Evolutionary conservation across 1,139 yeast genomes (phyloP), one percentile per base, ranked within the genome.

Genomic region (Blastobotrys raffinosifermentans): DNA sequence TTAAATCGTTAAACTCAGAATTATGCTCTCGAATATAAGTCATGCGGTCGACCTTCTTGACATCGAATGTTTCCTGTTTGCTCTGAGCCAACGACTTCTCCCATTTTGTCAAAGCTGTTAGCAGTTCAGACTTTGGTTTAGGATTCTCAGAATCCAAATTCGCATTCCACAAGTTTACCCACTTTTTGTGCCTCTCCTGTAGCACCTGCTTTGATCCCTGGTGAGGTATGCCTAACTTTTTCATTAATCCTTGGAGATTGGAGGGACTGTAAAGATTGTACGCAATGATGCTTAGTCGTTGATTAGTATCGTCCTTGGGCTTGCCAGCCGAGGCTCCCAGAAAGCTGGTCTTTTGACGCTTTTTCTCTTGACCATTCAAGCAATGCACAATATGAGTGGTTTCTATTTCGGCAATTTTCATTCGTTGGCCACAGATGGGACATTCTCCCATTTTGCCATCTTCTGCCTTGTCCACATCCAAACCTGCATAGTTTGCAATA

Each of bases 61-160:
- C 38, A 30, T 47, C 35, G 33, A 21, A 34, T 21, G 37, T 31
- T 7, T 18, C 19, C 8, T 37, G 34, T 26, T 22, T 11, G 31
- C 25, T 32, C 13, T 35, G 18, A 3, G 33, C 38, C 31, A 40
- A 29, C 1, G 49, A 35, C 8, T 19, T 31, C 34, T 89, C 96
- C 95, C 96, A 84, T 48, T 75, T 75, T 19, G 63, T 60, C 34
- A 89, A 63, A 42, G 71, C 72, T 40, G 70, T 73, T 35, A 74
- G 63, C 32, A 89, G 56, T 4, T 73, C 71, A 31, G 64, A 60
- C 19, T 75, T 77, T 14, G 75, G 60, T 4, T 73, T 73, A 0
- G 96, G 96, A 19, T 67, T 67, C 34, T 73, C 66, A n/a, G 87
- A 72, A 53, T 87, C 96, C 35, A 80, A 70, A 52, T 87, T 87